Conservation (phyloP, 2,329 filamentous ascomycete genomes). For the Penicillium polonicum region DNA sequence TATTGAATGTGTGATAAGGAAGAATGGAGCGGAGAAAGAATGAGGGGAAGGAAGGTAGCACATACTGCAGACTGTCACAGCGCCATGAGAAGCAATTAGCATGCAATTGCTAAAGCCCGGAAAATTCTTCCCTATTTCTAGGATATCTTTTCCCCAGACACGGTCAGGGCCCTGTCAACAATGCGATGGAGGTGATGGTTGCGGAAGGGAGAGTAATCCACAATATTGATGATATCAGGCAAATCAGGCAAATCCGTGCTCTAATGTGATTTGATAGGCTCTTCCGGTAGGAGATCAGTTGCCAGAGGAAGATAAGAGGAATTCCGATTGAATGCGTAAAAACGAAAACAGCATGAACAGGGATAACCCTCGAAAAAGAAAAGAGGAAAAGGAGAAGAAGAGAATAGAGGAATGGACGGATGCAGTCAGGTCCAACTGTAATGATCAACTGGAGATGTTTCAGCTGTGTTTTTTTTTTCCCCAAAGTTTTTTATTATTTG, state of each 20-base stretch:
- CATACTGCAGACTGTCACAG: slow-evolving; percentile 31
- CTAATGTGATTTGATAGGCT: background rate
- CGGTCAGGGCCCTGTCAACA: slow-evolving; percentile 20
- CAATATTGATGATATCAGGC: background rate
- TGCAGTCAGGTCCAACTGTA: slow-evolving; percentile 17
- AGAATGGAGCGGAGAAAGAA: slow-evolving; percentile 20
- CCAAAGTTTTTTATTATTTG: background rate
- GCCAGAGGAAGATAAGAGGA: background rate
- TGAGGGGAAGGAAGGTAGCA: slow-evolving; percentile 22
- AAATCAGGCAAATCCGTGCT: background rate
- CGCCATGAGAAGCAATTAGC: slow-evolving; percentile 35
- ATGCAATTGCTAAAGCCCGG: slow-evolving; percentile 18
- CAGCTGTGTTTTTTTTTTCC: background rate
- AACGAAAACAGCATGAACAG: background rate
- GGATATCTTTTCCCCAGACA: background rate
- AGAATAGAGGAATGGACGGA: slow-evolving; percentile 25
- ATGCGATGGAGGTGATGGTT: slow-evolving; percentile 9
- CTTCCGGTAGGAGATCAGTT: background rate
- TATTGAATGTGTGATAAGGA: slow-evolving; percentile 10
- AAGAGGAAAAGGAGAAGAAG: slow-evolving; percentile 1
- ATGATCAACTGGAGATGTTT: slow-evolving; percentile 5
- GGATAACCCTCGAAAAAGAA: background rate
- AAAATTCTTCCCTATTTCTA: slow-evolving; percentile 4
- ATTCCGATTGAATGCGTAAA: background rate
- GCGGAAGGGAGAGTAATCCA: background rate